Conservation (phyloP, 768 basidiomycete species). For the Panaeolus papilionaceus region DNA sequence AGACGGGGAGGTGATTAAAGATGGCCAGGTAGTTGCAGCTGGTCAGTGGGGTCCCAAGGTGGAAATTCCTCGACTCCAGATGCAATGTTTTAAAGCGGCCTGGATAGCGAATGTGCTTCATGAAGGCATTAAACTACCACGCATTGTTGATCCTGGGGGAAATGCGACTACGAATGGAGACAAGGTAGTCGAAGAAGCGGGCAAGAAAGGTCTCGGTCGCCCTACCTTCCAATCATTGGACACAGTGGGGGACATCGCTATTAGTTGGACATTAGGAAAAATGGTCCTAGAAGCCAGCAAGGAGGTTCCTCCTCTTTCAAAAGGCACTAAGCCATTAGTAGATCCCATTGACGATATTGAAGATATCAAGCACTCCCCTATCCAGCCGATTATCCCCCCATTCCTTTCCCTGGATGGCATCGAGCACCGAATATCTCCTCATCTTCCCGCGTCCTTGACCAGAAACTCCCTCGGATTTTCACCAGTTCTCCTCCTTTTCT, state of each 20-base stretch:
- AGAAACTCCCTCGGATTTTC: conserved; percentile 77
- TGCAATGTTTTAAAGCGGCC: conserved; percentile 99
- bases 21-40: conserved; percentile 65
- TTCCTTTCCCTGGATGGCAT: conserved; percentile 64
- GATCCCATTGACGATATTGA: conserved; percentile 78
- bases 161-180: conserved; percentile 73
- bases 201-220: conserved; percentile 79
- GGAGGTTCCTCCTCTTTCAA: conserved; percentile 62
- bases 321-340: conserved; percentile 59
- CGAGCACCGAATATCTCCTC: conserved; percentile 70
- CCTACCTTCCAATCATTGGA: conserved; percentile 94
- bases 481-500: conserved; percentile 66
- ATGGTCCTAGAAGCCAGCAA: conserved; percentile 99
- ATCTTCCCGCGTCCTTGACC: conserved; percentile 67
- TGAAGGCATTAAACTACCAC: conserved; percentile 93
- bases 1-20: conserved; percentile 68
- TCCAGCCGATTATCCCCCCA: conserved; percentile 69
- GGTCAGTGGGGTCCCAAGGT: conserved; percentile 77
- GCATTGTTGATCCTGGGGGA: conserved; percentile 87
- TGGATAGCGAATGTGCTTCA: conserved; percentile 98
- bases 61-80: conserved; percentile 85
- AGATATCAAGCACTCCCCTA: conserved; percentile 54
- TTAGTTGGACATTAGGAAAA: conserved; percentile 98
- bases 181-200: conserved; percentile 77
- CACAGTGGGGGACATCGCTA: conserved; percentile 90